Conservation (phyloP, 495 filamentous ascomycete species). For the Neurospora discreta region DNA sequence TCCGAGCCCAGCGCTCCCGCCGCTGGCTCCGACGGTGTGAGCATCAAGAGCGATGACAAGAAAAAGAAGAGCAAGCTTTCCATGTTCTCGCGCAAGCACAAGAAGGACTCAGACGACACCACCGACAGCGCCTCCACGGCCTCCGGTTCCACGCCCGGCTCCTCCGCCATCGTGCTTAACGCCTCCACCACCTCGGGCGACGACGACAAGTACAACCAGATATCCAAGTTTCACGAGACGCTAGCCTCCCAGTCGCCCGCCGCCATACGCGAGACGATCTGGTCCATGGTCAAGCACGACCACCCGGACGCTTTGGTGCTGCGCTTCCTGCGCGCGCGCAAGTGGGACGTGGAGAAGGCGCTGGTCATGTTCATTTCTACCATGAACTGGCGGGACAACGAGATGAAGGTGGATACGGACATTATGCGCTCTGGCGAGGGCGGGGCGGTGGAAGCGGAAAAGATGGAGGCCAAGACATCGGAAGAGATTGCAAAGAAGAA, state of each 20-base stretch:
- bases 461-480: conserved; percentile 21
- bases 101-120: conserved; percentile 40
- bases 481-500: conserved; percentile 49
- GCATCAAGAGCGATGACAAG: conserved; percentile 28
- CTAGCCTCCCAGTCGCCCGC: conserved; percentile 66
- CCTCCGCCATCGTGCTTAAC: conserved; percentile 13
- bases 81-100: conserved; percentile 51
- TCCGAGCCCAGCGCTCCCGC: conserved; percentile 15
- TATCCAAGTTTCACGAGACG: conserved; percentile 73
- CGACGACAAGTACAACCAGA: conserved; percentile 90
- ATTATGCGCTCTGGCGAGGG: conserved; percentile 73
- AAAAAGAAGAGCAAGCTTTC: conserved; percentile 63
- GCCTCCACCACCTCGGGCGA: conserved; percentile 35
- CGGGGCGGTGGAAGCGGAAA: conserved; percentile 47
- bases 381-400: conserved; percentile 76
- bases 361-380: conserved; percentile 90
- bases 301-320: conserved; percentile 81
- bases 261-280: conserved; percentile 70
- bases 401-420: conserved; percentile 78
- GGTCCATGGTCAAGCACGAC: conserved; percentile 94
- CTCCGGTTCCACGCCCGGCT: background rate
- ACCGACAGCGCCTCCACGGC: conserved; percentile 13
- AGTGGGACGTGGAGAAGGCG: conserved; percentile 92
- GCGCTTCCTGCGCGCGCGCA: conserved; percentile 82
- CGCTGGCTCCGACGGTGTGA: conserved; percentile 7